Evolutionary conservation across 306 rosid species (phyloP).

Genomic region (Alnus rubra): DNA sequence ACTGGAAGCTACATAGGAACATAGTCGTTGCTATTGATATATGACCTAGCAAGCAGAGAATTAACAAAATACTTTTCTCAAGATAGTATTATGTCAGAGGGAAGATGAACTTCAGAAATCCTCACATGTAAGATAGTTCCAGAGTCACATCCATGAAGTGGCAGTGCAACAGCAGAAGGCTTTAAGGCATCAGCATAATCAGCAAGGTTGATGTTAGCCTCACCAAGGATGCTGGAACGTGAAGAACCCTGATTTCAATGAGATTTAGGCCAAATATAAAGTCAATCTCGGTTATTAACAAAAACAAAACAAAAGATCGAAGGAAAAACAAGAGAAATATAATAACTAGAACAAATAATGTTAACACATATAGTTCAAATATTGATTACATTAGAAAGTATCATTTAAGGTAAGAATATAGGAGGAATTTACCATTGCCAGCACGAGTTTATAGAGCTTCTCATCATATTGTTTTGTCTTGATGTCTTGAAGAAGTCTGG

Average conservation of each 20-base stretch:
- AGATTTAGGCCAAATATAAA: conserved; percentile 37
- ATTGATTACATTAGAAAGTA: background rate
- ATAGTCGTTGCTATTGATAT: conserved; percentile 7
- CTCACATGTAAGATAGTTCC: conserved; percentile 89
- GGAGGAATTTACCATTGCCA: conserved; percentile 77
- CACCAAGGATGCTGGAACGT: conserved; percentile 94
- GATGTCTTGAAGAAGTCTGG: conserved; percentile 89
- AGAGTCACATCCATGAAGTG: conserved; percentile 80
- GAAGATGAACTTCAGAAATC: conserved; percentile 32
- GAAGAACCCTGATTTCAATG: conserved; percentile 76
- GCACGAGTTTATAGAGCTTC: conserved; percentile 81
- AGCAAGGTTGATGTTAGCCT: conserved; percentile 81
- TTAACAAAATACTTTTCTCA: conserved; percentile 10
- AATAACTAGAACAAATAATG: background rate
- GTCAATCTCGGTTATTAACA: conserved; percentile 34
- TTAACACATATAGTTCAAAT: background rate
- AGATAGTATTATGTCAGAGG: conserved; percentile 19
- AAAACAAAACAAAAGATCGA: background rate
- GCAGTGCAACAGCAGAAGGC: conserved; percentile 71
- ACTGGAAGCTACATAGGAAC: conserved; percentile 22
- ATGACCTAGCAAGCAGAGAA: conserved; percentile 16
- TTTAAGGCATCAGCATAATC: conserved; percentile 91
- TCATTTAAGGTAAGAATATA: background rate
- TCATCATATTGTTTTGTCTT: conserved; percentile 87
- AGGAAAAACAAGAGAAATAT: background rate